Base-by-base conservation (phyloP, 2,329 filamentous ascomycete genomes). In the Ophiostoma piceae region DNA sequence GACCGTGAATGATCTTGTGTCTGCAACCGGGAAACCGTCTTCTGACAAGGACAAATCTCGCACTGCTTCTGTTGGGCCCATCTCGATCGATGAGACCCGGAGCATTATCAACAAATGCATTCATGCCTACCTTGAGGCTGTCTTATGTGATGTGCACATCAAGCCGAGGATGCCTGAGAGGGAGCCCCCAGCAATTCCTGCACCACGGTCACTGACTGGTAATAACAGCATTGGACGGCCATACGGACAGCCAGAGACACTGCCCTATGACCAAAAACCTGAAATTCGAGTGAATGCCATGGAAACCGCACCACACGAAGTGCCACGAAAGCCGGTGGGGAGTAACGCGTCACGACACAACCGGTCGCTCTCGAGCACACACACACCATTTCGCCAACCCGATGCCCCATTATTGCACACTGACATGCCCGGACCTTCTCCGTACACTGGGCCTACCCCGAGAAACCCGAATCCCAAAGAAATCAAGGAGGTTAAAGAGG, bases 1-100 rank as follows among this genome's bases (percentile, higher is more conserved):
- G 75, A 95, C 91, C 22, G 88, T 97, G 76, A 96, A 96, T 77
- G 92, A 96, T 77, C 79, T 96, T 68, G 83, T 85, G 71, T 83
- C 84, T 1, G 69, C 72, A 37, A 77, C 39, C 19, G 76, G 26
- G 67, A 57, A 35, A 35, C 35, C 19, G 9, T 16, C 37, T 9
- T 1, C 41, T 7, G 8, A 8, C 11, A 51, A 66, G 47, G 8
- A 8, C 9, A 51, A 66, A 62, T 9, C 69, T n/a, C 43, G 14
- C 51, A 6, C 35, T 22, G n/a, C 47, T 71, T 64, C 43, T 16
- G 22, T 64, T 16, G 70, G 69, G 6, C 75, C 78, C 0, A 79
- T 92, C 70, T 90, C 89, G 6, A 74, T 88, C 37, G 84, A 88
- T 67, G 82, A 84, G 73, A 90, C 88, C 11, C 84, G 80, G 74